Percentiles rank a stretch among this genome's conserved stretches.
These are phyloP conservation scores for Rhexocercosporidium sp. DNA, from an alignment of 2,329 filamentous ascomycete species.

Conservation along the genomic window DNA sequence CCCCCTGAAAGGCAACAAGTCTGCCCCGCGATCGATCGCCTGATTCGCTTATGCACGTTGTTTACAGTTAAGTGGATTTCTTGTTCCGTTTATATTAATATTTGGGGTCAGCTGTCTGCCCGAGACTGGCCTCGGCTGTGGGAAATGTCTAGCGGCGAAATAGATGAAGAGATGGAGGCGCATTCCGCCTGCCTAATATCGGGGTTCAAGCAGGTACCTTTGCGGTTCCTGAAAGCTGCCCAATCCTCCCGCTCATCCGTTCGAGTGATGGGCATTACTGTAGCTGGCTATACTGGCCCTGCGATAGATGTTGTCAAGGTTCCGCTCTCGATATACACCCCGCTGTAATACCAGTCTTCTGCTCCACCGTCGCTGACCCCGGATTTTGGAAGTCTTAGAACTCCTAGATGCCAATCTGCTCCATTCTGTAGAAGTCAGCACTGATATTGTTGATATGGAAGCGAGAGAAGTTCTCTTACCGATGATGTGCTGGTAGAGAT, in stretches of 20 bases:
- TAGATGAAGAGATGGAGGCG: slow-evolving; percentile 9
- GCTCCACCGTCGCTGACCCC: slow-evolving; percentile 52
- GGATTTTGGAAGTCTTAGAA: slow-evolving; percentile 63
- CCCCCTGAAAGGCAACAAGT: background rate
- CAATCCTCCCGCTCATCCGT: slow-evolving; percentile 5
- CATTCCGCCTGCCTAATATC: slow-evolving; percentile 10
- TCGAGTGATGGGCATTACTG: background rate
- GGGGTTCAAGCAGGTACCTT: slow-evolving; percentile 5
- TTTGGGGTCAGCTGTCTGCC: slow-evolving; percentile 7
- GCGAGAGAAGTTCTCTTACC: background rate
- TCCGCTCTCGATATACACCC: slow-evolving; percentile 70
- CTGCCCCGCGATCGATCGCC: background rate
- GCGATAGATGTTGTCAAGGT: slow-evolving; percentile 45
- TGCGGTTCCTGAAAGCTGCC: background rate
- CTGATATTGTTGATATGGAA: background rate
- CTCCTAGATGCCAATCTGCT: slow-evolving; percentile 74
- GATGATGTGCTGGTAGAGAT: slow-evolving; percentile 64
- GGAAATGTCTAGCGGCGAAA: background rate
- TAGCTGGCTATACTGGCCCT: slow-evolving; percentile 30
- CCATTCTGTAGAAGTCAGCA: slow-evolving; percentile 53
- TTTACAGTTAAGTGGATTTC: slow-evolving; percentile 9
- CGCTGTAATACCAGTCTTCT: slow-evolving; percentile 74
- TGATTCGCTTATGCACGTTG: slow-evolving; percentile 9
- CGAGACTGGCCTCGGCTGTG: background rate
- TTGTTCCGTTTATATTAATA: slow-evolving; percentile 16